Evolutionary conservation across 768 basidiomycete species (phyloP).

Genomic region (Pilatotrama ljubarskyi): DNA sequence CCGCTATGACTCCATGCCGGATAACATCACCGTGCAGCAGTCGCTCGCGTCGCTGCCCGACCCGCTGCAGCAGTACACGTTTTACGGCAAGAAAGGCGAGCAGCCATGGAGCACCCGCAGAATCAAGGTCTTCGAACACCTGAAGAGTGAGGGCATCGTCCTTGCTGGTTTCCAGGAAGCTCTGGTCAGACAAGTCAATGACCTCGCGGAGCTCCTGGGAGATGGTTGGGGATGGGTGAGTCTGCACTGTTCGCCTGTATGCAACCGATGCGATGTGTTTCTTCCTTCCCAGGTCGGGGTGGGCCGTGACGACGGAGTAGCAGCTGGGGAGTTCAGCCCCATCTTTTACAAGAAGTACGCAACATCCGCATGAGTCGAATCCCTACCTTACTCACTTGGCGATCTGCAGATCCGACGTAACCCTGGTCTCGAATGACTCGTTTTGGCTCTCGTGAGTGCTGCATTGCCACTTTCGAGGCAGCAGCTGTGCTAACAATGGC

Average conservation of each 20-base stretch:
- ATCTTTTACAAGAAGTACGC: conserved; percentile 56
- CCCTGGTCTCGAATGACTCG: conserved; percentile 43
- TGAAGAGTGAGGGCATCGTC: conserved; percentile 41
- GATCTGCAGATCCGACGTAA: conserved; percentile 34
- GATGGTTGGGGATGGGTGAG: conserved; percentile 53
- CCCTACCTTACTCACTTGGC: neutral
- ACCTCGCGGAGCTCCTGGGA: conserved; percentile 56
- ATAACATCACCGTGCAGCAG: conserved; percentile 49
- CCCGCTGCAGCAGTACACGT: conserved; percentile 40
- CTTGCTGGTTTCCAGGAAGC: conserved; percentile 57
- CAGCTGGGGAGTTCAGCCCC: conserved; percentile 60
- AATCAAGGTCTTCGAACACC: conserved; percentile 47
- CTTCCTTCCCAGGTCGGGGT: conserved; percentile 49
- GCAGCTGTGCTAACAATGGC: neutral
- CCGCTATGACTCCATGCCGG: conserved; percentile 53
- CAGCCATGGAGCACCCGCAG: conserved; percentile 56
- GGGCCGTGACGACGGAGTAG: conserved; percentile 58
- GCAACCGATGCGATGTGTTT: neutral
- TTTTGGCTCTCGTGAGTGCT: conserved; percentile 57
- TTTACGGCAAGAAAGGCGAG: conserved; percentile 37
- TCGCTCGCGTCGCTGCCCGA: conserved; percentile 45
- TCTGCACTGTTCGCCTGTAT: neutral
- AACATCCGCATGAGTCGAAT: neutral
- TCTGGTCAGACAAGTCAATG: conserved; percentile 54
- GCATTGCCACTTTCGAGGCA: neutral